These are phyloP conservation scores for Phascolomyces articulosus DNA, from an alignment of 371 early-diverging fungal genomes.

Conservation along the genomic window DNA sequence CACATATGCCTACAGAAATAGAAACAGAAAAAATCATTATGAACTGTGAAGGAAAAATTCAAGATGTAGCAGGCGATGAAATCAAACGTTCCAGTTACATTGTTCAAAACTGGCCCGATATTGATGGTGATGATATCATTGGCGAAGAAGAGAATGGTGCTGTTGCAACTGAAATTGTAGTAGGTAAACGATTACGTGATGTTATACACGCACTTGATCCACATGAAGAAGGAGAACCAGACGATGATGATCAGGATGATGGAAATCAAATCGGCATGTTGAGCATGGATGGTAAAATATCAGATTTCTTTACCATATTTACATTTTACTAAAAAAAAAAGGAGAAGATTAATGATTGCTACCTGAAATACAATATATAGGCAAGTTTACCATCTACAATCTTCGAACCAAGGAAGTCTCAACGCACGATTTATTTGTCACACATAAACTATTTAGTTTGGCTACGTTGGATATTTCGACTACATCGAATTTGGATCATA, in stretches of 20 bases:
- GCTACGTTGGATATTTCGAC: conserved; percentile 51
- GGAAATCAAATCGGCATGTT: conserved; percentile 60
- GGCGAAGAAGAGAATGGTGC: conserved; percentile 39
- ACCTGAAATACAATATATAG: conserved; percentile 21
- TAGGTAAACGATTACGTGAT: conserved; percentile 41
- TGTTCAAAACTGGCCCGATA: conserved; percentile 42
- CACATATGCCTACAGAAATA: conserved; percentile 10
- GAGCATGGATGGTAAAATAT: conserved; percentile 60
- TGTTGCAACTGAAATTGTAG: conserved; percentile 63
- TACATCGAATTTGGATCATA: conserved; percentile 3
- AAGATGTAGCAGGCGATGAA: conserved; percentile 20
- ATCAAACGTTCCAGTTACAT: conserved; percentile 41
- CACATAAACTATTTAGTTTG: conserved; percentile 65
- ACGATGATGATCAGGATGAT: conserved; percentile 25
- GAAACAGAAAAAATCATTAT: conserved; percentile 21
- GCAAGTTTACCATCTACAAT: conserved; percentile 59
- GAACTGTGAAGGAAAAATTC: conserved; percentile 23
- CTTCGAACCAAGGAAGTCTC: conserved; percentile 47
- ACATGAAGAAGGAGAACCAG: conserved; percentile 11
- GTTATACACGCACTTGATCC: neutral
- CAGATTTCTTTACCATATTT: too few relatives aligned
- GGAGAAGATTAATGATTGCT: neutral
- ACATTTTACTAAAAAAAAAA: neutral
- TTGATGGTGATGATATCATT: conserved; percentile 35
- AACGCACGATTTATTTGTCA: conserved; percentile 56